Evolutionary conservation across 1,139 yeast species (phyloP), one percentile per base, ranked within the genome.

Genomic region (Spathaspora sp.): DNA sequence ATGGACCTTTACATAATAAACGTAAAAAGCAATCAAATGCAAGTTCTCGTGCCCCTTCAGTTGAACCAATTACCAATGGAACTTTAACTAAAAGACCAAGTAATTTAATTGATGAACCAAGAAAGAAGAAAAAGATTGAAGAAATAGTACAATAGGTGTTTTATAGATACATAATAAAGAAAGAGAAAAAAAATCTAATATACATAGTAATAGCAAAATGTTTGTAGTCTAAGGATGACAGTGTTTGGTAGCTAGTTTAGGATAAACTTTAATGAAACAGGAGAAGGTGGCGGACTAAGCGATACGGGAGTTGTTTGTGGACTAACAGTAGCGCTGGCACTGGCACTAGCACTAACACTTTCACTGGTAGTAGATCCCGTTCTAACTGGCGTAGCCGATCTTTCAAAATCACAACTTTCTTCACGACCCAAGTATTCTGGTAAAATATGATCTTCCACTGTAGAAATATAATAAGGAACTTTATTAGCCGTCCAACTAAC

Each of bases 401-500:
- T 31, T 31, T 31, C 36, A 13, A 34, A 17, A 25, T 46, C 50
- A 6, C 31, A 34, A 9, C 43, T 38, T 11, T 48, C 50, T 11
- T 51, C 52, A 26, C 50, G 43, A 15, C 49, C 40, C 16, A 65
- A 56, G 47, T 64, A 67, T 43, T 67, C 70, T 2, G 64, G 60
- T 47, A 65, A 57, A 20, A 67, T 62, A 2, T 64, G 63, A 1
- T 67, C 69, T 59, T 82, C 76, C 2, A 88, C 89, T 2, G 91
- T 87, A 7, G 95, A 81, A 9, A 89, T 80, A 61, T 79, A 89
- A 64, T 87, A 89, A 8, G 82, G 84, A 1, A 93, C 95, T 42
- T 90, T 89, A 46, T 82, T 84, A 31, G 87, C 87, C 0, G 97
- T 89, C 97, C 97, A 90, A 48, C 95, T 86, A 13, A 90, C 97